Base-by-base conservation (phyloP, 1,284 basidiomycete genomes). In the Fomitopsis pinicola region DNA sequence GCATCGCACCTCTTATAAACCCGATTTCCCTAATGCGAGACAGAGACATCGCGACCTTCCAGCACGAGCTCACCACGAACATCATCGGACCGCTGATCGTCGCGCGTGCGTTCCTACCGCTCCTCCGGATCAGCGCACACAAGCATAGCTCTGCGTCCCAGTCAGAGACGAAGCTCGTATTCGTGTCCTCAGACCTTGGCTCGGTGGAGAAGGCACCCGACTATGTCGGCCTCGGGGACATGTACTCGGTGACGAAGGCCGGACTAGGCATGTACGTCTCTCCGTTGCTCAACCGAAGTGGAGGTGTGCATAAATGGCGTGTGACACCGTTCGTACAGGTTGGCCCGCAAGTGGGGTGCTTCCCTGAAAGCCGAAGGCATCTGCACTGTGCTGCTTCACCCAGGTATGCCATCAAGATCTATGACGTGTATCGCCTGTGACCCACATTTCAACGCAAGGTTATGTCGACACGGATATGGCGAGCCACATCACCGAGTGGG, bases 251-350 rank as follows among this genome's bases (percentile, higher is more conserved):
- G 8, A 38, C 36, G 10, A 62, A 62, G 54, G 61, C 58, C 7
- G 61, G 26, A n/a, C 53, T 59, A 2, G 56, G 46, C 48, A 62
- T 62, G 61, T 62, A 44, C n/a, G 61, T 62, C 2, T 46, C 19
- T 14, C 14, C 8, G 5, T 12, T 28, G 14, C 54, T 55, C 10
- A 5, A 1, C 36, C 9, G 9, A 40, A 15, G 9, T 36, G 35
- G 35, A 1, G 6, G 1, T 36, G 35, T 12, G 6, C 38, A 40
- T 40, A 1, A 38, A 40, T 15, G 0, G 9, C 38, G 3, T 14
- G 38, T 40, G 38, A 40, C 4, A 2, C 7, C 5, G 35, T 14
- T 1, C 14, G 12, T 1, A 40, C 38, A 40, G 38, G 38, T 5
- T 40, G 38, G 38, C 38, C 14, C 38, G 38, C 38, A 40, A 40